These are phyloP conservation scores for Rubia peregrina DNA, from an alignment of 305 asterid genomes.

Conservation along the genomic window DNA sequence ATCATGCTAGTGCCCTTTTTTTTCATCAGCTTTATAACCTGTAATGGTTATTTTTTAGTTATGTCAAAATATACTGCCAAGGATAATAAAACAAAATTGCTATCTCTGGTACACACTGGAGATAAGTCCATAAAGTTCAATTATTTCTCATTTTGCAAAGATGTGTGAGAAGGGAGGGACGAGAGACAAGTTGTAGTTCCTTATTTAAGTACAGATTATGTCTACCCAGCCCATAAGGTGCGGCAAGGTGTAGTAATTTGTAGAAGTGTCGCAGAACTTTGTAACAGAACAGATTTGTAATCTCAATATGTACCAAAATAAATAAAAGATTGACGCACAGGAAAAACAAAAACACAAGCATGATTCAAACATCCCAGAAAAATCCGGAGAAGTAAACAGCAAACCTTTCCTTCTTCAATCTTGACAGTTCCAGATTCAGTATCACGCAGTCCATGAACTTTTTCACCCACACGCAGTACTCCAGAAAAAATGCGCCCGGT, in stretches of 20 bases:
- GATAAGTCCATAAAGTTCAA: neutral
- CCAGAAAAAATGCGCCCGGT: constrained; percentile 93
- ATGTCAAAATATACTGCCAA: neutral
- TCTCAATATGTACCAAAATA: neutral
- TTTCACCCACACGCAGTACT: constrained; percentile 78
- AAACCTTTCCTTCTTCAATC: constrained; percentile 96
- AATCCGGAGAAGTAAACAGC: constrained; percentile 15
- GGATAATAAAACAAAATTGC: too few species aligned
- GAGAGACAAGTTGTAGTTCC: neutral
- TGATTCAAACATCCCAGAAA: neutral
- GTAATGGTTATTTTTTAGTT: constrained; percentile 14
- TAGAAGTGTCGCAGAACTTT: neutral
- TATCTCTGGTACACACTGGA: neutral
- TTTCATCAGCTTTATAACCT: constrained; percentile 94
- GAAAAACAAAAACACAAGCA: neutral
- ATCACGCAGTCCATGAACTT: constrained; percentile 74
- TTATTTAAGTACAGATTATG: neutral
- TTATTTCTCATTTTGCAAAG: neutral
- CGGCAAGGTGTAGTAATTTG: neutral
- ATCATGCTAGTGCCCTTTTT: constrained; percentile 75
- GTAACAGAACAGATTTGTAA: neutral
- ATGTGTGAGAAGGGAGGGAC: neutral
- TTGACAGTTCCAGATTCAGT: constrained; percentile 67
- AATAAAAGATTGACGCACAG: neutral
- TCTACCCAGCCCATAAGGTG: neutral